Base-by-base conservation (phyloP, 2,329 filamentous ascomycete genomes). In the Corynespora cassiicola region DNA sequence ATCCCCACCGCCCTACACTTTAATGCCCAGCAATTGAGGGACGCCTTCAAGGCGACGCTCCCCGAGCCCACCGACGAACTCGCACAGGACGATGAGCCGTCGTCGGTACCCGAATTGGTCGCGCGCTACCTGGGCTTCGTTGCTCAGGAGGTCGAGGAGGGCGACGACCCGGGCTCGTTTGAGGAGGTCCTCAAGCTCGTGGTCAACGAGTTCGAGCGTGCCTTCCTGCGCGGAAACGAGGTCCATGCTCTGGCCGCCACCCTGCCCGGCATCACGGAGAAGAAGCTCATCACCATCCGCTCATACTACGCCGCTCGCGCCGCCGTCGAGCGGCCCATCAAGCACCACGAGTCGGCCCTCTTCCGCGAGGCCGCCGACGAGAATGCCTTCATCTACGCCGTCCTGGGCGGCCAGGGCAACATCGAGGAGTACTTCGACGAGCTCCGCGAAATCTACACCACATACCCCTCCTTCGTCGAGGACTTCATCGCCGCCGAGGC, bases 391-490 rank as follows among this genome's bases (percentile, higher is more conserved):
- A 82, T 99, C 44, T 99, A 96, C 75, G 91, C 86, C 52, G 90
- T 99, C 47, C 96, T 97, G 55, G 94, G 94, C 44, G 94, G 94
- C 6, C 94, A 99, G 70, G 94, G 94, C 58, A 99, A 99, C 71
- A 97, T 99, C 50, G 92, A 99, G 72, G 95, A 99, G 74, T 99
- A 99, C 74, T 99, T 99, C 62, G 92, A 99, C 56, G 94, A 99
- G 75, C 81, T 99, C 47, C 85, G 94, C 39, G 87, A 95, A 68
- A 82, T 97, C 42, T 92, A 92, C 75, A 84, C 79, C 58, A 96
- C 91, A 43, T 99, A 99, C 73, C 86, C 88, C 9, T 87, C 87
- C 18, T 95, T 99, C 54, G 84, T 96, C 5, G 87, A 89, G 54
- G 90, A 95, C 52, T 84, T 97, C 50, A 81, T 99, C 61, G 79